These are phyloP conservation scores for Cryptococcus deneoformans DNA, from an alignment of 1,284 basidiomycete species.

Conservation along the genomic window DNA sequence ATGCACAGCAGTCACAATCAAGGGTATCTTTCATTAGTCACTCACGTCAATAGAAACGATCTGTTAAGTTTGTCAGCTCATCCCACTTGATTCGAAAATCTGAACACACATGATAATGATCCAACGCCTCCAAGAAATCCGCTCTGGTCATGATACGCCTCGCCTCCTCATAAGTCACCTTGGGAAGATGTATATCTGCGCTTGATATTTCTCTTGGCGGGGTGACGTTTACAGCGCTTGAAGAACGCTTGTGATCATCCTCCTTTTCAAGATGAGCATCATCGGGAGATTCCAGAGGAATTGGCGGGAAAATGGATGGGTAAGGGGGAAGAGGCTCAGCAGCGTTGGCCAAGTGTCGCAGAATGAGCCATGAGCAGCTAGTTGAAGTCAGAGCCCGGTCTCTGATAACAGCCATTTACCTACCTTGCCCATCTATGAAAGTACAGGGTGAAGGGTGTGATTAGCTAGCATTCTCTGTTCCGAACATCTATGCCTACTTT, in stretches of 20 bases:
- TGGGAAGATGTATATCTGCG: slow-evolving; percentile 33
- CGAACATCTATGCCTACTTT: slow-evolving; percentile 60
- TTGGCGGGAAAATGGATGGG: background rate
- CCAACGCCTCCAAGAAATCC: slow-evolving; percentile 66
- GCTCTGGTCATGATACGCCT: slow-evolving; percentile 72
- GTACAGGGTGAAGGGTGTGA: background rate
- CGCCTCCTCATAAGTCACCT: slow-evolving; percentile 45
- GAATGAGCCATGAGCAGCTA: slow-evolving; percentile 38
- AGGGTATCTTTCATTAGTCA: background rate
- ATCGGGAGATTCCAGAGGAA: background rate
- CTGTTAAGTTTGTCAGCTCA: slow-evolving; percentile 45
- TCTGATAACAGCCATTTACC: background rate
- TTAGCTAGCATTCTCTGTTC: background rate
- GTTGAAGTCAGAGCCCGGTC: background rate
- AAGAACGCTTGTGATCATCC: slow-evolving; percentile 1
- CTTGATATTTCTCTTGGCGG: slow-evolving; percentile 14
- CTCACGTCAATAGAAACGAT: slow-evolving; percentile 74
- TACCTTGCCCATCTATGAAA: slow-evolving; percentile 26
- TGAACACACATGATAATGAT: slow-evolving; percentile 46
- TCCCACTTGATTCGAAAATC: background rate
- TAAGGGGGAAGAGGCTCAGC: slow-evolving; percentile 10
- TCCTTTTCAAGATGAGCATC: background rate
- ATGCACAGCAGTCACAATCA: background rate
- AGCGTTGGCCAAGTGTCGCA: slow-evolving; percentile 35
- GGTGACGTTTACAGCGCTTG: slow-evolving; percentile 16